These are phyloP conservation scores for Cochlearia excelsa DNA, from an alignment of 345 rosid species.

Conservation along the genomic window DNA sequence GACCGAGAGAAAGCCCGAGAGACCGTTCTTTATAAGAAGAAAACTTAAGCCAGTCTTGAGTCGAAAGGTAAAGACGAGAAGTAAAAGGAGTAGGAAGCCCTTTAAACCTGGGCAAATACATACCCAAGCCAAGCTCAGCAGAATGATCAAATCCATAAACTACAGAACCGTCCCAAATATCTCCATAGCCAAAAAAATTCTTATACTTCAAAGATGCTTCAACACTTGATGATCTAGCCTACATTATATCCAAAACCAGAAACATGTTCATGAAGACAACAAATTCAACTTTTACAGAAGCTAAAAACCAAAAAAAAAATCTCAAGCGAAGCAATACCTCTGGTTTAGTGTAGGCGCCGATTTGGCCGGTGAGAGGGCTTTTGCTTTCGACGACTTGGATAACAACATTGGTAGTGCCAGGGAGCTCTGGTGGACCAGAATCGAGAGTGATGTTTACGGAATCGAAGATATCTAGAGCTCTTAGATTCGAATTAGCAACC, in stretches of 20 bases:
- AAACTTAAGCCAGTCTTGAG: slow-evolving; percentile 84
- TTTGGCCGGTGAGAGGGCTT: slow-evolving; percentile 58
- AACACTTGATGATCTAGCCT: slow-evolving; percentile 76
- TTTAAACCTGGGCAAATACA: slow-evolving; percentile 70
- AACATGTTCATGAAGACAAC: slow-evolving; percentile 5
- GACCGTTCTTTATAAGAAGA: slow-evolving; percentile 82
- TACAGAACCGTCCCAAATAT: slow-evolving; percentile 84
- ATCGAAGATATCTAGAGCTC: slow-evolving; percentile 70
- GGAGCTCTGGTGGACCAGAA: slow-evolving; percentile 84
- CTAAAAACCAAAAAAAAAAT: neutral
- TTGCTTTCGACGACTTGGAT: slow-evolving; percentile 64
- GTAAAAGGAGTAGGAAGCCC: slow-evolving; percentile 55
- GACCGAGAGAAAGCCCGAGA: slow-evolving; percentile 80
- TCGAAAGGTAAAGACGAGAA: slow-evolving; percentile 64
- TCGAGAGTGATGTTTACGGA: slow-evolving; percentile 78
- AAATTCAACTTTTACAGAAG: neutral
- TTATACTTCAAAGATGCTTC: slow-evolving; percentile 82
- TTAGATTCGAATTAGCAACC: slow-evolving; percentile 56
- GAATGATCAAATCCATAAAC: slow-evolving; percentile 76
- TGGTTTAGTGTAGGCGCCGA: slow-evolving; percentile 68
- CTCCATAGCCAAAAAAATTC: slow-evolving; percentile 86
- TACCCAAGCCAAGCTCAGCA: slow-evolving; percentile 78
- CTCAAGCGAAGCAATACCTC: slow-evolving; percentile 45
- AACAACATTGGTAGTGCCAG: slow-evolving; percentile 76
- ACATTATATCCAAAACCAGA: slow-evolving; percentile 22